Base-by-base conservation (phyloP, 257 asterid genomes). In the Nicotiana sylvestris region DNA sequence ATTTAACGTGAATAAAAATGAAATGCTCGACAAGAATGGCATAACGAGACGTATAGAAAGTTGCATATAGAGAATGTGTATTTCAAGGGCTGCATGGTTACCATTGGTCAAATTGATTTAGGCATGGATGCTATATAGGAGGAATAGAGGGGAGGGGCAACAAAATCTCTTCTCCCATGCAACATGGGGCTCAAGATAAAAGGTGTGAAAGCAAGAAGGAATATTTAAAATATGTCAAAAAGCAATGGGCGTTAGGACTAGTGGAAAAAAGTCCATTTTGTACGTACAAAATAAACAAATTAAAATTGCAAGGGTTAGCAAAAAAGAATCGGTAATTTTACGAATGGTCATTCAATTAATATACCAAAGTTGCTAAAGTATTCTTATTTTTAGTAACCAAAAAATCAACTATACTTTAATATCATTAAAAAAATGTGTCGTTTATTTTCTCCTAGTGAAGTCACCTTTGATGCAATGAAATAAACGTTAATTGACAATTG, bases 111-210 rank as follows among this genome's bases (percentile, higher is more conserved):
- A 46, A 55, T 46, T 46, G 61, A 72, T 46, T 72, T 25, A 72
- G 49, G 61, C 15, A 46, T 46, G 61, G 58, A 72, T 46, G 79
- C 25, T 72, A 46, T 72, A 12, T 70, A 39, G 25, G 61, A 72
- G 25, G 60, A 72, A 43, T n/a, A 70, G 78, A 57, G 78, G 78
- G 78, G 58, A 69, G 32, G 43, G 60, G 57, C 17, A 53, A 53
- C 15, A 53, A 13, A 70, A 72, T 72, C 27, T 72, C 12, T 13
- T 46, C 79, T 46, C 39, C 79, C 13, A 46, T 46, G 79, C 58
- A 72, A 72, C 79, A 72, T 21, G 79, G 61, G 79, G 79, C 61
- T 72, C 79, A 46, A 72, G 61, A 72, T 72, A 72, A 72, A 72
- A 72, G 78, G 79, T 72, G 39, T 72, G 79, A 72, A 72, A 72